Conservation (phyloP, 2,329 filamentous ascomycete species). For the Davidsoniella australis region DNA sequence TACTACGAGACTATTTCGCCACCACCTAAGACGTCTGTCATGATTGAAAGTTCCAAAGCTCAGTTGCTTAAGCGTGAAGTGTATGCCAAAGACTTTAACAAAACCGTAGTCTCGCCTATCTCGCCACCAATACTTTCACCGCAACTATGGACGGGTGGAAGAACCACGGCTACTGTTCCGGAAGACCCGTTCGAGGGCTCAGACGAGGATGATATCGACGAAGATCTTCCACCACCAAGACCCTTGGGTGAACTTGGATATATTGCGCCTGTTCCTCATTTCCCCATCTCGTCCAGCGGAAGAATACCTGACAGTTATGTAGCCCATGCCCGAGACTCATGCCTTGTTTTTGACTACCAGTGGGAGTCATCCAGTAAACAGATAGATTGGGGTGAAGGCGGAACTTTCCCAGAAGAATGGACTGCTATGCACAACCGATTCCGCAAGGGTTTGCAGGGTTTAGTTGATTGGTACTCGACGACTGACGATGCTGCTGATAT, state of each 20-base stretch:
- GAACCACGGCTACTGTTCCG: constrained; percentile 5
- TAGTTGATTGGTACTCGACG: constrained; percentile 68
- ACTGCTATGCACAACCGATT: constrained; percentile 87
- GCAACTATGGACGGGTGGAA: constrained; percentile 10
- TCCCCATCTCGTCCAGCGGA: constrained; percentile 63
- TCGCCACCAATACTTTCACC: constrained; percentile 7
- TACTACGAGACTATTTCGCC: constrained; percentile 89
- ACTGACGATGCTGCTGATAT: constrained; percentile 34
- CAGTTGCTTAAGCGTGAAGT: constrained; percentile 67
- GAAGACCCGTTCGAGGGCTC: constrained; percentile 11
- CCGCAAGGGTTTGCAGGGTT: constrained; percentile 55
- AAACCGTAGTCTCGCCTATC: constrained; percentile 10
- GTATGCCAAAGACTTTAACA: constrained; percentile 30
- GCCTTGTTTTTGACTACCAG: constrained; percentile 73
- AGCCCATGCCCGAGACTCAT: constrained; percentile 75
- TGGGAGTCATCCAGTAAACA: constrained; percentile 83
- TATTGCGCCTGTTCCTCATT: constrained; percentile 59
- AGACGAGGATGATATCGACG: constrained; percentile 1
- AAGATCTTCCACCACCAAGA: constrained; percentile 16
- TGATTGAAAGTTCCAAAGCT: constrained; percentile 78
- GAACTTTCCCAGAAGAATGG: constrained; percentile 86
- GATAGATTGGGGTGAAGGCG: constrained; percentile 73
- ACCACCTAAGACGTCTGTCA: constrained; percentile 68
- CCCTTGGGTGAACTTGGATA: constrained; percentile 29
- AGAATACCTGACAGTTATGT: constrained; percentile 80